Conservation (phyloP, 345 rosid species). For the Syzygium aqueum region DNA sequence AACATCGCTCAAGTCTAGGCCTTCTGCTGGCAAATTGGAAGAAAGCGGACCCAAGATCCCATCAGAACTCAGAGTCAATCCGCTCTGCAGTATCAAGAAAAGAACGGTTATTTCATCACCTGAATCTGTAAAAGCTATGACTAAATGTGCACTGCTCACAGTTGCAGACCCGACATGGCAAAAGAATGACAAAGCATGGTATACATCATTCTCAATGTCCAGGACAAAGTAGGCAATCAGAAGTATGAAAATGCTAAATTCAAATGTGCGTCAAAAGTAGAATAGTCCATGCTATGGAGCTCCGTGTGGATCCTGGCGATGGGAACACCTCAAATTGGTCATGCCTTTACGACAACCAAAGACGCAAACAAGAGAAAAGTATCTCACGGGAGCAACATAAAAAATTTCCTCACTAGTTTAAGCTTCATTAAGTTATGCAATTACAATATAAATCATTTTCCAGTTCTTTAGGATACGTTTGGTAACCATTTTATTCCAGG, state of each 20-base stretch:
- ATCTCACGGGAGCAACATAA: neutral
- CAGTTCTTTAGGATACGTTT: neutral
- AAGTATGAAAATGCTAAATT: neutral
- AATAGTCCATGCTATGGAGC: neutral
- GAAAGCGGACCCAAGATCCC: slow-evolving; percentile 67
- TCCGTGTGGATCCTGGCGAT: neutral
- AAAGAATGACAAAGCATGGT: neutral
- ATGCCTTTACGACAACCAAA: neutral
- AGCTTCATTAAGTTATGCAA: neutral
- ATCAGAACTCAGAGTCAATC: slow-evolving; percentile 65
- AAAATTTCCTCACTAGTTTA: neutral
- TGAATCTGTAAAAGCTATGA: neutral
- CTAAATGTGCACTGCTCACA: neutral
- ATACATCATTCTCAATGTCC: neutral
- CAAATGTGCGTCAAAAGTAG: neutral
- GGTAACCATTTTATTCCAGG: too few relatives aligned
- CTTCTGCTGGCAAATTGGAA: slow-evolving; percentile 73
- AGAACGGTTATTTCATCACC: neutral
- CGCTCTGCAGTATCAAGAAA: slow-evolving; percentile 44
- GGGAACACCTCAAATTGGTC: neutral
- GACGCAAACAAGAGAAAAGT: neutral
- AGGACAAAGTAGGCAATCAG: neutral
- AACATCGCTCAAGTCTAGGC: slow-evolving; percentile 56
- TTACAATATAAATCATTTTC: neutral
- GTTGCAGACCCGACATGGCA: neutral